Evolutionary conservation across 2,329 filamentous ascomycete genomes (phyloP), one percentile per base, ranked within the genome.

Genomic region (Talaromyces verruculosus): DNA sequence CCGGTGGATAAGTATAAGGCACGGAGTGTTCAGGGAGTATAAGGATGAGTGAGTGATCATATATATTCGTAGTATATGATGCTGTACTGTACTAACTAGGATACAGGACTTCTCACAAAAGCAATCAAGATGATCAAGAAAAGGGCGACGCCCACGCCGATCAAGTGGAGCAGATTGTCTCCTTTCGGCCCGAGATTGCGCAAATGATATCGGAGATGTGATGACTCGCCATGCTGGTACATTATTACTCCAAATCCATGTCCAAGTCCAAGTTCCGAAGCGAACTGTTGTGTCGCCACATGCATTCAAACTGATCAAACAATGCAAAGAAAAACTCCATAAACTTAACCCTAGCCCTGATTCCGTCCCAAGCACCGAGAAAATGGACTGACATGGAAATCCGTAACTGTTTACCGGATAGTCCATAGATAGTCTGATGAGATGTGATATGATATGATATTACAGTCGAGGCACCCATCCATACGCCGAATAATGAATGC

Each of bases 401-500:
- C 39, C 57, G 57, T 60, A 8, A 45, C 57, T 45, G 57, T 45
- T 60, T 41, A 60, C 37, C 57, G 57, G 39, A 60, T 45, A 19
- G 22, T 30, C 57, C 57, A 43, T 60, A n/a, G 37, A 22, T 19
- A 33, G 25, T 37, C 25, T 28, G 57, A 60, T 30, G 57, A 59
- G 37, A 30, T 59, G 55, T n/a, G 35, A 30, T 59, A 19, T 60
- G 39, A 30, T 43, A n/a, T 51, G 47, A 28, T 57, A 53, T 53
- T 63, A 62, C 60, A 62, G 22, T 60, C 19, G 37, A 45, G 35
- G 8, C 35, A 15, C 57, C 19, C 22, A 10, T 19, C 17, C 15
- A 60, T 43, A 10, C 57, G 57, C 57, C 57, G 57, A 57, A 22
- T 43, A 33, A 60, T 60, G 39, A 33, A 60, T 60, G 39, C 33